These are phyloP conservation scores for Termitomyces titanicus DNA, from an alignment of 768 basidiomycete species.

Conservation along the genomic window DNA sequence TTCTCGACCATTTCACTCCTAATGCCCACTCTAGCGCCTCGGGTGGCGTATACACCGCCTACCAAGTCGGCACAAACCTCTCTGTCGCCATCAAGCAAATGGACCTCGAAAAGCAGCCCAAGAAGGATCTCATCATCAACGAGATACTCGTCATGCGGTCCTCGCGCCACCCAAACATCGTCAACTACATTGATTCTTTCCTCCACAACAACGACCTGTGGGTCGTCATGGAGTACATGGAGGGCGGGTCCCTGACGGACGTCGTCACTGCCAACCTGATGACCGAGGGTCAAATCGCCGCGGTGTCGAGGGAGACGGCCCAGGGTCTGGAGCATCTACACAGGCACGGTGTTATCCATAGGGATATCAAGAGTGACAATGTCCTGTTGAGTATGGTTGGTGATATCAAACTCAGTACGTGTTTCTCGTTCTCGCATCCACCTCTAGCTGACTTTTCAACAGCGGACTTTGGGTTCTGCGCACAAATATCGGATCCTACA, in stretches of 20 bases:
- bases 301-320: slow-evolving; percentile 88
- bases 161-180: slow-evolving; percentile 96
- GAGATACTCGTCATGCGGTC: slow-evolving; percentile 99
- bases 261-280: slow-evolving; percentile 95
- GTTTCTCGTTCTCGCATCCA: neutral
- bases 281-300: slow-evolving; percentile 98
- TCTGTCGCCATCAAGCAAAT: slow-evolving; percentile 99
- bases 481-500: slow-evolving; percentile 88
- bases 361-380: slow-evolving; percentile 99
- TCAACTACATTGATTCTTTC: slow-evolving; percentile 99
- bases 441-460: slow-evolving; percentile 1
- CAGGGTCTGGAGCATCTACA: slow-evolving; percentile 95
- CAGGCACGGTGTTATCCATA: slow-evolving; percentile 94
- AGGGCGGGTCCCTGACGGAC: slow-evolving; percentile 91
- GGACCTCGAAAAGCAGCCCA: slow-evolving; percentile 99
- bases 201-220: slow-evolving; percentile 96
- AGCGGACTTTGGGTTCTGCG: slow-evolving; percentile 99
- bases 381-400: slow-evolving; percentile 89
- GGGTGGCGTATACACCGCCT: slow-evolving; percentile 97
- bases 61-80: slow-evolving; percentile 92
- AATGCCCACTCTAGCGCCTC: slow-evolving; percentile 63
- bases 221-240: slow-evolving; percentile 99
- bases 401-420: slow-evolving; percentile 97
- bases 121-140: slow-evolving; percentile 99
- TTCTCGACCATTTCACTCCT: slow-evolving; percentile 6